A percentile compares a stretch with the other conserved stretches of the same genome.
Conservation (phyloP, 768 basidiomycete species). For the Phaeotremella fagi region DNA sequence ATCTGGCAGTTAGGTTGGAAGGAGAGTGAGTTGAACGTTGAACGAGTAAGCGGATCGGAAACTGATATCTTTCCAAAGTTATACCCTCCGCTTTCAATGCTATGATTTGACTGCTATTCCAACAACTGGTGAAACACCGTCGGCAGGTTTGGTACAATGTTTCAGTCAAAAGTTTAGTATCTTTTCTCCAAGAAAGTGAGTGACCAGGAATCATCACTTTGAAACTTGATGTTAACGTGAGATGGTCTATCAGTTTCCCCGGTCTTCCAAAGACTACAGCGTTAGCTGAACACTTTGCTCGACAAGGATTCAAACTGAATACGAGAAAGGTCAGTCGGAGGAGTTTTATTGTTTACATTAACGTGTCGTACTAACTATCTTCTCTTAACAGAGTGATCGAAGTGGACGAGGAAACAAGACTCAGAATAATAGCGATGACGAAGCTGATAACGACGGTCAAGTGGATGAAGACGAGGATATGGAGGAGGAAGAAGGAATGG, state of each 20-base stretch:
- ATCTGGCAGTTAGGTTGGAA: constrained; percentile 34
- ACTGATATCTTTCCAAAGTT: constrained; percentile 10
- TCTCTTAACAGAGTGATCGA: not conserved
- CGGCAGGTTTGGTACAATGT: constrained; percentile 17
- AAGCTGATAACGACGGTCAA: not conserved
- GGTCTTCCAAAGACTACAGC: constrained; percentile 35
- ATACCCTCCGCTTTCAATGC: constrained; percentile 27
- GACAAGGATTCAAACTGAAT: constrained; percentile 42
- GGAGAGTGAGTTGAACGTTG: constrained; percentile 26
- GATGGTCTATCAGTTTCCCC: constrained; percentile 26
- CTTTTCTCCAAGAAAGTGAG: constrained; percentile 39
- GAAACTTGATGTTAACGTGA: too few relatives aligned
- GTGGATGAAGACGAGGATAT: not conserved
- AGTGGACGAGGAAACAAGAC: not conserved
- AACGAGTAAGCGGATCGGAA: not conserved
- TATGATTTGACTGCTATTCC: constrained; percentile 34
- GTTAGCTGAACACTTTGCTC: constrained; percentile 37
- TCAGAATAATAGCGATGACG: too few relatives aligned
- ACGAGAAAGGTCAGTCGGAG: constrained; percentile 40
- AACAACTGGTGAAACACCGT: not conserved
- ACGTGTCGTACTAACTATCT: not conserved
- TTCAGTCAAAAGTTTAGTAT: constrained; percentile 31
- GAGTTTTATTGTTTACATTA: too few relatives aligned
- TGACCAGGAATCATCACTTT: constrained; percentile 1
- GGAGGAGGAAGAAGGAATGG: not conserved